Evolutionary conservation across 805 yeast genomes (phyloP), one percentile per base, ranked within the genome.

Genomic region (Candida michaelii): DNA sequence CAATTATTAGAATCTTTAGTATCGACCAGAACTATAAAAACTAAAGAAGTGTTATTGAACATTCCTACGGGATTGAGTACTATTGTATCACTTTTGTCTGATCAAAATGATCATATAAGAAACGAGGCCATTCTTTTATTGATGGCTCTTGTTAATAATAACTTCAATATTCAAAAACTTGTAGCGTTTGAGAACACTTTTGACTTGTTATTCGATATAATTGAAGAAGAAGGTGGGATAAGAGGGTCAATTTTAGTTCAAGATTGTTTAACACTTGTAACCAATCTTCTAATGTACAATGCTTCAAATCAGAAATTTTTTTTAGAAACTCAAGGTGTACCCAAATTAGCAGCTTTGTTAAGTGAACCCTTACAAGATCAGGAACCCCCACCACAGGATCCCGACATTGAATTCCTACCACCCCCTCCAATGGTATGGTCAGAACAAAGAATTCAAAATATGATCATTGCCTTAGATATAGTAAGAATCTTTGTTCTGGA

Each of bases 121-220:
- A 90, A 91, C 59, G 96, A 93, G 62, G 80, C 93, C 2, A 82
- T 91, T 27, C 63, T 91, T 39, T 67, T 95, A n/a, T 68, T 95
- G 39, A 83, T 85, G 82, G 83, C 89, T 9, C 72, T 93, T 2
- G 95, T 82, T 10, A 82, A 83, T 52, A 84, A 86, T 46, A 87
- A 89, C 53, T 79, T 82, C 45, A 91, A 88, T 59, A 82, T 91
- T 24, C 99, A 93, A 59, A 90, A 89, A 55, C 67, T 93, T 14
- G 95, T 95, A 8, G 99, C 96, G 0, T 93, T 93, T 58, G 97
- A 93, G 59, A 90, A 88, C 51, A 84, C 95, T 0, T 90, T 93
- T 56, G 97, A 89, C 47, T 79, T 74, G 46, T 63, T 89, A 10
- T 90, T 91, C 54, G 73, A 69, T n/a, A 84, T 93, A 11, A 81